phyloP scores from a whole-genome alignment of 2,329 filamentous ascomycete species.

The Coleophoma cylindrospora region DNA sequence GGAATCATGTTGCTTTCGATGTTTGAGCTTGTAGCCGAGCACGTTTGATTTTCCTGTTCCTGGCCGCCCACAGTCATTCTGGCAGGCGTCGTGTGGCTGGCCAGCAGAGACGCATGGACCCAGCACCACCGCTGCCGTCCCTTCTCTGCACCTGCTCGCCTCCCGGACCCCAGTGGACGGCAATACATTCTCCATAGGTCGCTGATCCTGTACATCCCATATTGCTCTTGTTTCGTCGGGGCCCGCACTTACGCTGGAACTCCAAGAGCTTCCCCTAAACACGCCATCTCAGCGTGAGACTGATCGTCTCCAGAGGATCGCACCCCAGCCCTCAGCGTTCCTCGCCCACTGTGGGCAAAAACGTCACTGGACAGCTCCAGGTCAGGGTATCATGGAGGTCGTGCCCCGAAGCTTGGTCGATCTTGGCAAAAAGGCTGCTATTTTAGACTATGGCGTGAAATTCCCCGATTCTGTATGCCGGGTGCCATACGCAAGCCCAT shows the following conservation, averaged over 20 bases:
- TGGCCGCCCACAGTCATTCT: too few species aligned
- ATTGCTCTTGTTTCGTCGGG: not conserved
- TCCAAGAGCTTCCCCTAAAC: slow-evolving; percentile 1
- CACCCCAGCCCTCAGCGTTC: not conserved
- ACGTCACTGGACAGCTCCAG: slow-evolving; percentile 4
- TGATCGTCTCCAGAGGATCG: not conserved
- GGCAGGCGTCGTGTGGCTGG: too few species aligned
- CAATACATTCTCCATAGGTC: too few species aligned
- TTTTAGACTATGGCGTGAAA: slow-evolving; percentile 3
- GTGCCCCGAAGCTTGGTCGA: slow-evolving; percentile 3
- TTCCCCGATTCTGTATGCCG: not conserved
- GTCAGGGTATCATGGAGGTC: not conserved
- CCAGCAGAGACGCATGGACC: too few species aligned
- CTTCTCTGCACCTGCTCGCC: too few species aligned
- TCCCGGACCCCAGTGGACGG: too few species aligned
- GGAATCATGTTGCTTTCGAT: slow-evolving; percentile 5
- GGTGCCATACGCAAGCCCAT: slow-evolving; percentile 3
- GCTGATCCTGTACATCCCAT: too few species aligned
- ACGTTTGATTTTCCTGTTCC: slow-evolving; percentile 12
- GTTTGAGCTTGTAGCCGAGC: slow-evolving; percentile 12
- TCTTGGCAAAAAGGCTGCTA: not conserved
- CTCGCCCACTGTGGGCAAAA: not conserved
- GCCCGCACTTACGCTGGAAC: slow-evolving; percentile 7
- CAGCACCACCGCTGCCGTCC: too few species aligned
- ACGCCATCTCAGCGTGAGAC: not conserved